Conservation (phyloP, 139 green algal species). For the Nannochloris sp. region DNA sequence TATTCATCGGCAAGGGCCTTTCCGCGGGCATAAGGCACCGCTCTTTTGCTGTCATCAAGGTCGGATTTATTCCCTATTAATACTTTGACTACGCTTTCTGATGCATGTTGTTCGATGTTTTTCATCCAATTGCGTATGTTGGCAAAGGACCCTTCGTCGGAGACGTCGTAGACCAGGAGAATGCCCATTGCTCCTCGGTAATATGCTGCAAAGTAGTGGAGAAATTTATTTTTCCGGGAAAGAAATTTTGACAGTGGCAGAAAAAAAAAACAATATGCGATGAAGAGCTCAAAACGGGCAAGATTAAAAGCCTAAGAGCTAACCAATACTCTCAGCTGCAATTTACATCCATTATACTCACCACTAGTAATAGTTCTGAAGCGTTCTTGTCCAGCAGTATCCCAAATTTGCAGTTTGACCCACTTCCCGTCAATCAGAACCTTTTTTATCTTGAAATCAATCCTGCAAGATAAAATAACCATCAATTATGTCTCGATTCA, state of each 20-base stretch:
- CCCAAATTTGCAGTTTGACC: constrained; percentile 98
- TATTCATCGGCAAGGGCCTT: constrained; percentile 89
- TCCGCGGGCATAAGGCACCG: constrained; percentile 61
- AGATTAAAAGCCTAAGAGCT: too few species aligned
- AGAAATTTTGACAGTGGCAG: too few species aligned
- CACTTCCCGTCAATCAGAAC: constrained; percentile 86
- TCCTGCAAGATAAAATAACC: constrained; percentile 50
- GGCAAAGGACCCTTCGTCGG: constrained; percentile 90
- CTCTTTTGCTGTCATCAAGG: constrained; percentile 76
- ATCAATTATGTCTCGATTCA: background rate
- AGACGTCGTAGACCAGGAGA: constrained; percentile 96
- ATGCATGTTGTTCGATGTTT: constrained; percentile 97
- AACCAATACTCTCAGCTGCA: too few species aligned
- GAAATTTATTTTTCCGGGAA: background rate
- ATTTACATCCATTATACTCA: too few species aligned
- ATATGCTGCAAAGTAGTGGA: constrained; percentile 66
- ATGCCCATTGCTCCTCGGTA: constrained; percentile 96
- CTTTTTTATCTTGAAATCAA: constrained; percentile 99
- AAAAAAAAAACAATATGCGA: background rate
- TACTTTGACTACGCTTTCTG: constrained; percentile 92
- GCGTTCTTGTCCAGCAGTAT: constrained; percentile 95
- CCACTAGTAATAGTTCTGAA: constrained; percentile 96
- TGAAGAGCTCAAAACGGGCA: background rate
- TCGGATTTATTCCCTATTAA: constrained; percentile 95
- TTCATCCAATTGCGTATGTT: constrained; percentile 97